Base-by-base conservation (phyloP, 805 yeast genomes). In the Cyberlindnera meyerae region DNA sequence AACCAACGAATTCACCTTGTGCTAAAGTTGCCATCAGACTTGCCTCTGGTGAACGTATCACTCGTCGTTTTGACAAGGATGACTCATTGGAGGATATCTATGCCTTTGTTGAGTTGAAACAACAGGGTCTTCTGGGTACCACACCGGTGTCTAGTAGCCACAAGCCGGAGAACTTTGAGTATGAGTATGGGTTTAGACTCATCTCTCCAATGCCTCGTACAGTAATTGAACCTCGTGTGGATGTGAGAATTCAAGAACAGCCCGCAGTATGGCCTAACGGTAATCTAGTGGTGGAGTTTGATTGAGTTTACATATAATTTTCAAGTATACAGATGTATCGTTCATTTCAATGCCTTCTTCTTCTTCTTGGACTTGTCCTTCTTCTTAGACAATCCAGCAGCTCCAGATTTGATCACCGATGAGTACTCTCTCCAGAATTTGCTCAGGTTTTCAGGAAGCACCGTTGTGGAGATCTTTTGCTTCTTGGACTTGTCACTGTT, bases 341-440 rank as follows among this genome's bases (percentile, higher is more conserved):
- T 11, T 22, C 11, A 21, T 14, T 21, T 20, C 25, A 14, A 6
- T 16, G 24, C 16, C 62, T 68, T 70, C 55, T 71, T 68, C 65
- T 75, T 79, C 64, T 71, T 73, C 68, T 77, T 43, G 14, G 43
- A 79, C 62, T 78, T 79, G 68, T 85, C 86, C 42, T 83, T 86
- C 65, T 85, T 87, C 73, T 82, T 85, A 55, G 77, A 73, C 58
- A 89, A 69, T 2, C 95, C 96, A 4, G 65, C 64, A 58, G 84
- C 76, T 5, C 93, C 89, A 16, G 67, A 55, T 55, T 85, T 88
- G 38, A 88, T 67, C 0, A 73, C 73, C 29, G 75, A 77, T 1
- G 85, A 62, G 60, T 88, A 89, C 18, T 77, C 78, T 29, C 60
- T 57, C 96, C 96, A 89, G 57, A 89, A 89, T 41, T 65, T 57